phyloP scores from a whole-genome alignment of 1,284 basidiomycete genomes.

The Coniferiporia weirii region DNA sequence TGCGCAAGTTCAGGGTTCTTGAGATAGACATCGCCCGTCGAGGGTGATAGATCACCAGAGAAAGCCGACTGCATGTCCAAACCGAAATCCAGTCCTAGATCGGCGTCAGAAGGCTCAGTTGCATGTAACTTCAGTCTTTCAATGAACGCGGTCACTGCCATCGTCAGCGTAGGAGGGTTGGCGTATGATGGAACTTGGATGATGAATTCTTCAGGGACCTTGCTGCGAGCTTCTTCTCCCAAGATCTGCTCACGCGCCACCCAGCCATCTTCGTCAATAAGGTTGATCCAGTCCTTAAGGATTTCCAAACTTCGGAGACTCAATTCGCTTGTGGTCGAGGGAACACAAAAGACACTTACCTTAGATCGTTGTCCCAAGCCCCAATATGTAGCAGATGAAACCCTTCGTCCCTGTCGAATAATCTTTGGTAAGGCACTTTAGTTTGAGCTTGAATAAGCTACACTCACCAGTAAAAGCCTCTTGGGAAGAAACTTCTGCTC shows the following conservation, averaged over 20 bases:
- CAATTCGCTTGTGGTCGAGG: neutral
- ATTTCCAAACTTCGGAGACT: conserved; percentile 66
- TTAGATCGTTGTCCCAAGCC: conserved; percentile 88
- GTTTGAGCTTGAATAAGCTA: neutral
- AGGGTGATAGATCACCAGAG: conserved; percentile 22
- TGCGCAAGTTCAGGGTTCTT: conserved; percentile 56
- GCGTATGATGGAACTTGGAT: conserved; percentile 90
- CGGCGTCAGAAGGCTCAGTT: conserved; percentile 45
- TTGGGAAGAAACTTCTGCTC: conserved; percentile 91
- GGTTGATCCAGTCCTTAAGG: conserved; percentile 80
- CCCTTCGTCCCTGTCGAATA: conserved; percentile 76
- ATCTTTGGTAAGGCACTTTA: conserved; percentile 4
- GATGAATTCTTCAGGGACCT: conserved; percentile 84
- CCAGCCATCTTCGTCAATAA: conserved; percentile 94
- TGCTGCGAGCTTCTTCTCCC: conserved; percentile 91
- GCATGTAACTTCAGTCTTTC: conserved; percentile 53
- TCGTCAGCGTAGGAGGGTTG: conserved; percentile 89
- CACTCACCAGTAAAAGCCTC: conserved; percentile 89
- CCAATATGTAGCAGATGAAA: conserved; percentile 91
- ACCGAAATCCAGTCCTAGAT: conserved; percentile 54
- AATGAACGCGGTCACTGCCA: conserved; percentile 88
- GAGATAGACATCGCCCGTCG: conserved; percentile 45
- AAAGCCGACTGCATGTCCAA: conserved; percentile 45
- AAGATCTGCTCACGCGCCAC: conserved; percentile 93
- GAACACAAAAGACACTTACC: conserved; percentile 36